Base-by-base conservation (phyloP, 225 moss, liverwort and hornwort genomes). In the Sphagnum contortum region DNA sequence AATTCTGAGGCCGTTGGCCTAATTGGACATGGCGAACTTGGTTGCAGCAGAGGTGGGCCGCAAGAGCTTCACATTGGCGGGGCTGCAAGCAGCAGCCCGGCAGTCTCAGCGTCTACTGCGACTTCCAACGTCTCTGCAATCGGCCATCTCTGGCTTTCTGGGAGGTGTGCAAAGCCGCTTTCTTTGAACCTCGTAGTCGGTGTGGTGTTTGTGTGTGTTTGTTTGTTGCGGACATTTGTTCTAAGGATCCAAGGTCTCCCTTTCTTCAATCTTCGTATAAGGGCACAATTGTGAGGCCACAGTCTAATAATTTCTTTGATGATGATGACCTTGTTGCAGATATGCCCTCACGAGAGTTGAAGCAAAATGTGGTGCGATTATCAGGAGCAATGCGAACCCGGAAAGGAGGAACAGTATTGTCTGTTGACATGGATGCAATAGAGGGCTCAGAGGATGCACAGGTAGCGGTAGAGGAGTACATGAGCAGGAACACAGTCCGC, bases 311-410 rank as follows among this genome's bases (percentile, higher is more conserved):
- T 29, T 29, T 29, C 29, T 29, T 29, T 29, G 29, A 29, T 1
- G 7, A 52, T 52, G 52, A 9, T 52, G 52, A 52, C 52, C 52
- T 9, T 29, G 65, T n/a, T 61, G 56, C 78, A 87, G 87, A 96
- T 12, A 84, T 88, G 69, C 88, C 96, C 4, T 81, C 81, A 2
- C 76, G 85, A 45, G 96, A 96, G 59, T 71, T 96, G 68, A 92
- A 92, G 79, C 92, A 77, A 75, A 87, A 85, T 64, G 96, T 98
- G 5, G 88, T 87, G 4, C 81, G 80, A 51, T 70, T 98, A 14
- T 85, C 92, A 5, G 83, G 75, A 55, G 72, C 59, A 60, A 76
- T 98, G 74, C 78, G 85, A 71, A 77, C 75, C 12, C 66, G 74
- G 55, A 80, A 77, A 76, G 84, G 79, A 48, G 68, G 76, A 5